phyloP scores from a whole-genome alignment of 1,284 basidiomycete genomes.

The Inonotus hispidus region DNA sequence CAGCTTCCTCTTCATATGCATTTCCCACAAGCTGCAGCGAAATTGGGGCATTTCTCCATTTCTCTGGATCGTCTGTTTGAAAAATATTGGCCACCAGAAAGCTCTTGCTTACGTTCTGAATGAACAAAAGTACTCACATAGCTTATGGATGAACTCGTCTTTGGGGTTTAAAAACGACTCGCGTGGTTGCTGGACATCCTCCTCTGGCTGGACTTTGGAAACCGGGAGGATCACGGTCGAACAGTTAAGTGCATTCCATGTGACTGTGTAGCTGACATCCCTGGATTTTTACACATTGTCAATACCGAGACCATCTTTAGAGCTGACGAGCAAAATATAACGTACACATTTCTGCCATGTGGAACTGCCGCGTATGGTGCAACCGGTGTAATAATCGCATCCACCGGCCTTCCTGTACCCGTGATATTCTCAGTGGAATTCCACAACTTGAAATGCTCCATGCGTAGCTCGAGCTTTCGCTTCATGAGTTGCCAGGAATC shows the following conservation, averaged over 20 bases:
- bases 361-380: conserved; percentile 47
- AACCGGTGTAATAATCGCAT: conserved; percentile 55
- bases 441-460: conserved; percentile 53
- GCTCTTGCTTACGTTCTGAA: neutral
- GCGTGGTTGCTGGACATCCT: conserved; percentile 40
- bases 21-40: conserved; percentile 62
- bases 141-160: conserved; percentile 47
- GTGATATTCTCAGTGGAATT: conserved; percentile 41
- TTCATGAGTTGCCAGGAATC: conserved; percentile 54
- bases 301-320: conserved; percentile 21
- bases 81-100: neutral
- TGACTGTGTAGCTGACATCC: conserved; percentile 45
- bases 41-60: conserved; percentile 55
- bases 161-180: conserved; percentile 39
- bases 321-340: too few species aligned
- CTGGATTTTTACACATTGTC: conserved; percentile 36
- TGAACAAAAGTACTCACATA: conserved; percentile 40
- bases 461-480: conserved; percentile 39
- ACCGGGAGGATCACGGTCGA: conserved; percentile 62
- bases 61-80: conserved; percentile 47
- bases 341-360: conserved; percentile 47
- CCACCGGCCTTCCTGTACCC: conserved; percentile 56
- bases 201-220: conserved; percentile 44
- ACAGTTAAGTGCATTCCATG: conserved; percentile 69
- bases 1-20: conserved; percentile 69